Conservation (phyloP, 805 yeast species). For the Scheffersomyces lignosus region DNA sequence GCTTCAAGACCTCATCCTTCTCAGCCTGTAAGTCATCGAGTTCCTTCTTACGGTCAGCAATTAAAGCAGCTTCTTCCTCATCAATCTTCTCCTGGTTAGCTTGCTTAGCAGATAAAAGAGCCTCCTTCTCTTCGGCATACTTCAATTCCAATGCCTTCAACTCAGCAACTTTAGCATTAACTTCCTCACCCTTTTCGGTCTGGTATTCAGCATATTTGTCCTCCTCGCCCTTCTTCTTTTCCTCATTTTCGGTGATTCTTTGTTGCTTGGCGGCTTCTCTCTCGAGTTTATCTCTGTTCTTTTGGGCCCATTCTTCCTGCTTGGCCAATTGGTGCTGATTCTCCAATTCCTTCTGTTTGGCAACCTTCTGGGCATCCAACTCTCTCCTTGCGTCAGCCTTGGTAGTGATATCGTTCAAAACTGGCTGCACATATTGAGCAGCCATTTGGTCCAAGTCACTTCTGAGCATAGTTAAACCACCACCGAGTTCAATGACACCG, state of each 20-base stretch:
- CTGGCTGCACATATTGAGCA: slow-evolving; percentile 75
- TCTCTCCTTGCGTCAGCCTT: slow-evolving; percentile 73
- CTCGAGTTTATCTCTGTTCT: slow-evolving; percentile 34
- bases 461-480: slow-evolving; percentile 76
- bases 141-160: slow-evolving; percentile 36
- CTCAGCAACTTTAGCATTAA: slow-evolving; percentile 26
- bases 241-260: slow-evolving; percentile 31
- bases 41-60: slow-evolving; percentile 45
- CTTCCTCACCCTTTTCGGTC: slow-evolving; percentile 27
- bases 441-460: slow-evolving; percentile 82
- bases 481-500: slow-evolving; percentile 72
- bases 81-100: slow-evolving; percentile 47
- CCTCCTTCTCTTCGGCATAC: slow-evolving; percentile 42
- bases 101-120: slow-evolving; percentile 45
- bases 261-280: slow-evolving; percentile 36
- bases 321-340: slow-evolving; percentile 31
- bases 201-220: slow-evolving; percentile 29
- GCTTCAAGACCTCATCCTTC: slow-evolving; percentile 54
- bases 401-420: slow-evolving; percentile 66
- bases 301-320: slow-evolving; percentile 26
- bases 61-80: slow-evolving; percentile 43
- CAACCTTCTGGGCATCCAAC: slow-evolving; percentile 33
- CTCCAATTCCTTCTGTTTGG: slow-evolving; percentile 35
- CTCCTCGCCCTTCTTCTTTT: slow-evolving; percentile 32
- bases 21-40: slow-evolving; percentile 51